Evolutionary conservation across 768 basidiomycete genomes (phyloP).

Genomic region (Saitozyma sp.): DNA sequence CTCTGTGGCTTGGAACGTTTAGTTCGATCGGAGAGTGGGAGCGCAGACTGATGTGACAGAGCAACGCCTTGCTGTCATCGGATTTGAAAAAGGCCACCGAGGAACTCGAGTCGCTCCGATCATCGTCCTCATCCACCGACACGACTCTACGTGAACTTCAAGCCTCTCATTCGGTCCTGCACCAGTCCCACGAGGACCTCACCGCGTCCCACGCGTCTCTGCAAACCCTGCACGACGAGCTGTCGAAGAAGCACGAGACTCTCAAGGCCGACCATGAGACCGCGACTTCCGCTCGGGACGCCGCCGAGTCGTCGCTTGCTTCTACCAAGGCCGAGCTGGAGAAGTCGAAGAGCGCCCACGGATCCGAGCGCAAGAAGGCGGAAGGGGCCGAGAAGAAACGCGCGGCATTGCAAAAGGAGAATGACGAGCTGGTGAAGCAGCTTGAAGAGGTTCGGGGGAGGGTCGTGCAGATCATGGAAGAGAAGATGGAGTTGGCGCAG

Average conservation of each 20-base stretch:
- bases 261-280: slow-evolving; percentile 18
- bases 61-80: slow-evolving; percentile 19
- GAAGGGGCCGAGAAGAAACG: slow-evolving; percentile 42
- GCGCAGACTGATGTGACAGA: slow-evolving; percentile 6
- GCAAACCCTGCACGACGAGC: slow-evolving; percentile 9
- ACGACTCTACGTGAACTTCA: not conserved
- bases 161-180: not conserved
- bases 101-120: slow-evolving; percentile 1
- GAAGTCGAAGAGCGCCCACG: slow-evolving; percentile 17
- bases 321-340: slow-evolving; percentile 20
- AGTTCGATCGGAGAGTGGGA: too few relatives aligned
- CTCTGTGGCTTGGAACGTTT: not conserved
- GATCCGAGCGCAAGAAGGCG: slow-evolving; percentile 22
- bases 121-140: not conserved
- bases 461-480: slow-evolving; percentile 46
- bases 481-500: slow-evolving; percentile 38
- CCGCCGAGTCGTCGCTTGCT: slow-evolving; percentile 7
- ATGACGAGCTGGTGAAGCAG: slow-evolving; percentile 44
- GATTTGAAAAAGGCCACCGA: not conserved
- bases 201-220: slow-evolving; percentile 7
- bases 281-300: slow-evolving; percentile 2
- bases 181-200: not conserved
- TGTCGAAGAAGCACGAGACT: slow-evolving; percentile 6
- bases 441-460: slow-evolving; percentile 49
- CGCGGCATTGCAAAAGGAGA: slow-evolving; percentile 43